These are phyloP conservation scores for Sugiyamaella lignohabitans DNA, from an alignment of 805 yeast species.

Conservation along the genomic window DNA sequence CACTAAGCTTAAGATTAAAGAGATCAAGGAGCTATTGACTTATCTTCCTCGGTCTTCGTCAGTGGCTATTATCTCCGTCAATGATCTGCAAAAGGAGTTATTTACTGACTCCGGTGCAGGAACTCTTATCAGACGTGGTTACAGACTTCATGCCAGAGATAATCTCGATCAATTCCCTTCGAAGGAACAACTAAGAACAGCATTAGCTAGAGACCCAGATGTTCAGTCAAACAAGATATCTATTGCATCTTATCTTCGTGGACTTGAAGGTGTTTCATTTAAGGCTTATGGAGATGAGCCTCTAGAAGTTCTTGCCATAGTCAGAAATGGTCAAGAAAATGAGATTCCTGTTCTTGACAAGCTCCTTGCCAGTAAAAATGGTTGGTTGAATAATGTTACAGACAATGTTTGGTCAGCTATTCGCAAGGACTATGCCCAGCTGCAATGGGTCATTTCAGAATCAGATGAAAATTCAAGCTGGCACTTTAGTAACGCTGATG, in stretches of 20 bases:
- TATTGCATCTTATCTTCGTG: constrained; percentile 75
- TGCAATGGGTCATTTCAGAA: constrained; percentile 88
- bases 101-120: constrained; percentile 99
- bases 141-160: constrained; percentile 64
- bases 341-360: constrained; percentile 69
- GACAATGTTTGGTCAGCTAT: constrained; percentile 87
- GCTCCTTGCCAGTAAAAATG: constrained; percentile 78
- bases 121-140: constrained; percentile 95
- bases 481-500: constrained; percentile 90
- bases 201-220: constrained; percentile 70
- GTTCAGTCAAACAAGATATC: constrained; percentile 62
- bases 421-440: constrained; percentile 59
- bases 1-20: constrained; percentile 93
- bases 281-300: constrained; percentile 93
- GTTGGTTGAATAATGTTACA: constrained; percentile 96
- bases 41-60: constrained; percentile 95
- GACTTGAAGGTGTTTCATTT: constrained; percentile 55
- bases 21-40: constrained; percentile 88
- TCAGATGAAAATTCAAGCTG: constrained; percentile 86
- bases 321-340: constrained; percentile 41
- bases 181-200: constrained; percentile 62
- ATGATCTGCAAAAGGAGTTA: constrained; percentile 92
- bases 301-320: constrained; percentile 86
- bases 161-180: constrained; percentile 56
- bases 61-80: constrained; percentile 93